phyloP scores from a whole-genome alignment of 2,329 filamentous ascomycete genomes.

The Laburnicola sp. region DNA sequence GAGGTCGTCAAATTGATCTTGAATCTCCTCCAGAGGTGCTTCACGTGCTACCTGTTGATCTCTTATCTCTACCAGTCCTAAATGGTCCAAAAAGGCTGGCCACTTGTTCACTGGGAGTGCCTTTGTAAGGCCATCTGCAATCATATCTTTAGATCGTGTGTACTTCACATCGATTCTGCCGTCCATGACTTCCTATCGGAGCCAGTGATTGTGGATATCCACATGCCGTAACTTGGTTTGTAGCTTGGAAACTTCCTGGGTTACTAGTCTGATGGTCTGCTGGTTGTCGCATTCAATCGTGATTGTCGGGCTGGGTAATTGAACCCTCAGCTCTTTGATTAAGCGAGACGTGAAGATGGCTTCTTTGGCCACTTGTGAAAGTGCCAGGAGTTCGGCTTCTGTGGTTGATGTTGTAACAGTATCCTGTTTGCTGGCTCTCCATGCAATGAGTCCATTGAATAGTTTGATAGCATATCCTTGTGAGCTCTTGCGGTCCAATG shows the following conservation, averaged over 20 bases:
- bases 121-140: conserved; percentile 9
- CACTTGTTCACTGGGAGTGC: conserved; percentile 7
- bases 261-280: conserved; percentile 9
- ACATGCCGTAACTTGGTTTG: conserved; percentile 11
- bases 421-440: conserved; percentile 10
- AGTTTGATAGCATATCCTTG: conserved; percentile 15
- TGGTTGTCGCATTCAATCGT: conserved; percentile 13
- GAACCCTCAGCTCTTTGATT: conserved; percentile 4
- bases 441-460: conserved; percentile 10
- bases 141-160: conserved; percentile 6
- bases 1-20: no score
- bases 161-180: conserved; percentile 8
- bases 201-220: conserved; percentile 14
- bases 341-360: conserved; percentile 6
- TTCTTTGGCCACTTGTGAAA: conserved; percentile 14
- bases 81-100: neutral
- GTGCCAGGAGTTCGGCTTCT: conserved; percentile 10
- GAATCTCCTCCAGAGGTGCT: no score
- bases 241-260: conserved; percentile 1
- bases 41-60: no score
- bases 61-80: no score
- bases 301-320: conserved; percentile 1
- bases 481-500: conserved; percentile 3
- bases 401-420: conserved; percentile 14
- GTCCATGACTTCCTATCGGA: conserved; percentile 6